Base-by-base conservation (phyloP, 2,329 filamentous ascomycete species). In the Sclerotinia sclerotiorum region DNA sequence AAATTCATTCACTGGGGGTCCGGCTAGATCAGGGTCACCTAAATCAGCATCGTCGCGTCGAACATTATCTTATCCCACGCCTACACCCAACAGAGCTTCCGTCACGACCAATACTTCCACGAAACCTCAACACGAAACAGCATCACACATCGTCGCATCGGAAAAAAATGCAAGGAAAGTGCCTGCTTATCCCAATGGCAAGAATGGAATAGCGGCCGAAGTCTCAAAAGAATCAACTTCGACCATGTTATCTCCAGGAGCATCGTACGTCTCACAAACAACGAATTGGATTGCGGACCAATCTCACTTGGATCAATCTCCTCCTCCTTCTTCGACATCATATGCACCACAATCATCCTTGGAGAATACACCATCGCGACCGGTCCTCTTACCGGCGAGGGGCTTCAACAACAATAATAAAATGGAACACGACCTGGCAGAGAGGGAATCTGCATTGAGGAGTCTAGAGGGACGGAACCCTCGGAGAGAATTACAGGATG, bases 231-330 rank as follows among this genome's bases (percentile, higher is more conserved):
- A 70, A 48, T 73, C 72, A 11, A 71, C 75, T 21, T 70, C 71
- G 39, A 72, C 74, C 49, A 76, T 77, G 74, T 70, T 74, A 21
- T 74, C 74, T 8, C 72, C 69, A 67, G 68, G 72, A 63, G 69
- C 69, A 58, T 72, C 68, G 39, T 73, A 70, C 8, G 42, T 71
- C 46, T 62, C 72, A 62, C 65, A 72, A n/a, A 76, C 74, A 7
- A 73, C 69, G 21, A 70, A 72, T 61, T 77, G 75, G 75, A 71
- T 77, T 27, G 72, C 72, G 52, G 70, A 75, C 27, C 75, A 76
- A 68, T 71, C 70, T n/a, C 68, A 68, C 42, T 24, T 68, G 51
- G 67, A 68, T 57, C 60, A 46, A 44, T 57, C 24, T 29, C 3
- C 32, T 24, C 54, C 65, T 44, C 24, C 65, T 17, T 67, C 65